Percentiles rank a stretch among this genome's conserved stretches.
Evolutionary conservation across 768 basidiomycete species (phyloP).

Genomic region (Agaricus subrufescens): DNA sequence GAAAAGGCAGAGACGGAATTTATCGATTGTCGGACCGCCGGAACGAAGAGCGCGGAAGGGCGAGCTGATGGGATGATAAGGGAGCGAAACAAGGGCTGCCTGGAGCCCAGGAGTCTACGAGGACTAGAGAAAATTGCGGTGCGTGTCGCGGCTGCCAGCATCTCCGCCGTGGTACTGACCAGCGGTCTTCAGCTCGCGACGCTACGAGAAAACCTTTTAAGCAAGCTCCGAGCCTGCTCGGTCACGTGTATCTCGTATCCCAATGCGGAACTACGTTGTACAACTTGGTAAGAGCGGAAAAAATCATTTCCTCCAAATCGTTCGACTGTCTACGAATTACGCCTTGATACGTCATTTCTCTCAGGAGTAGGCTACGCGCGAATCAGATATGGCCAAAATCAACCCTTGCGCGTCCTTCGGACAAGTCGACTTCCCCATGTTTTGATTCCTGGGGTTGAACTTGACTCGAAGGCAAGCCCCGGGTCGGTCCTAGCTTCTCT

Average conservation of each 20-base stretch:
- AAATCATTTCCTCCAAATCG: too few relatives aligned
- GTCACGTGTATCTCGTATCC: background rate
- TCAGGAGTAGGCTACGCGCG: too few relatives aligned
- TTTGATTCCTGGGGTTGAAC: background rate
- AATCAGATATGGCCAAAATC: too few relatives aligned
- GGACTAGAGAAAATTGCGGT: conserved; percentile 4
- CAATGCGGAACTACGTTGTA: too few relatives aligned
- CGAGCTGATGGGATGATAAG: conserved; percentile 16
- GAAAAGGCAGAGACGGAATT: conserved; percentile 17
- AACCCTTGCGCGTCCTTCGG: too few relatives aligned
- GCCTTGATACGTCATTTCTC: too few relatives aligned
- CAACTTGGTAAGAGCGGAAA: too few relatives aligned
- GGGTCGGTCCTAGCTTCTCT: background rate
- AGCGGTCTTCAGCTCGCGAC: background rate
- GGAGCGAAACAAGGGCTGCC: conserved; percentile 10
- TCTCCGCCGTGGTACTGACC: background rate
- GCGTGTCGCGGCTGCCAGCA: conserved; percentile 6
- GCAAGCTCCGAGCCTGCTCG: background rate
- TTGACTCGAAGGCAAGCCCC: background rate
- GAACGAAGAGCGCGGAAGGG: conserved; percentile 14
- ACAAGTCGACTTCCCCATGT: too few relatives aligned
- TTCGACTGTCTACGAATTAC: too few relatives aligned
- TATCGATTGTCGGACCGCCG: conserved; percentile 31
- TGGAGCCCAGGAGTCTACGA: conserved; percentile 2
- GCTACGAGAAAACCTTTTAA: background rate